Evolutionary conservation across 495 filamentous ascomycete genomes (phyloP), one percentile per base, ranked within the genome.

Genomic region (Aspergillus heteromorphus): DNA sequence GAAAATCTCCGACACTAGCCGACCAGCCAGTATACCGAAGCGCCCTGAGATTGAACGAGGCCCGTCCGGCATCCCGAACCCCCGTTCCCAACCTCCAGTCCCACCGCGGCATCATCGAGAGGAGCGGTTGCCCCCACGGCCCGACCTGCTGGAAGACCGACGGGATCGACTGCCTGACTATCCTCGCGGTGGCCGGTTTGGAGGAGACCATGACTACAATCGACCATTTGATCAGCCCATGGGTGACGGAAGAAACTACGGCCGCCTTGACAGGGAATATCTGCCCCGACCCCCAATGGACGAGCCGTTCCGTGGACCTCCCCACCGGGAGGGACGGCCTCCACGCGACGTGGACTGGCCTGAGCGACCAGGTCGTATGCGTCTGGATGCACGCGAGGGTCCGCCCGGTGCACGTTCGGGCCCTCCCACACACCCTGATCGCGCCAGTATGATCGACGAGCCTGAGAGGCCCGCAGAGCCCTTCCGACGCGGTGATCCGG

Each of bases 301-400:
- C 14, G 74, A 77, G n/a, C 65, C 70, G 10, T 75, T 74, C 65
- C 74, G 68, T 38, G 67, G 67, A 1, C 63, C 65, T n/a, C 48
- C 66, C 14, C 63, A 71, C 49, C 70, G 72, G 20, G 74, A 75
- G 8, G 59, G 59, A 18, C 64, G 69, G 11, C 54, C 56, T 38
- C 64, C 56, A 27, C 64, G 70, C 18, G 72, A 73, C 10, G 51
- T 56, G 11, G 72, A 72, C 2, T 74, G 73, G 73, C 63, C 64
- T 42, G 73, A 73, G 49, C 69, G 73, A 13, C 40, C 65, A n/a
- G 68, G 68, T 17, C 69, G 70, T 13, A 55, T 66, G 40, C 69
- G 71, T 51, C 48, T 60, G 4, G 60, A 64, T 40, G 63, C 56
- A 18, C 54, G 61, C 27, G 64, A 64, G 16, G 27, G 20, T 20